These are phyloP conservation scores for Massariosphaeria phaeospora DNA, from an alignment of 495 filamentous ascomycete genomes.

Conservation along the genomic window DNA sequence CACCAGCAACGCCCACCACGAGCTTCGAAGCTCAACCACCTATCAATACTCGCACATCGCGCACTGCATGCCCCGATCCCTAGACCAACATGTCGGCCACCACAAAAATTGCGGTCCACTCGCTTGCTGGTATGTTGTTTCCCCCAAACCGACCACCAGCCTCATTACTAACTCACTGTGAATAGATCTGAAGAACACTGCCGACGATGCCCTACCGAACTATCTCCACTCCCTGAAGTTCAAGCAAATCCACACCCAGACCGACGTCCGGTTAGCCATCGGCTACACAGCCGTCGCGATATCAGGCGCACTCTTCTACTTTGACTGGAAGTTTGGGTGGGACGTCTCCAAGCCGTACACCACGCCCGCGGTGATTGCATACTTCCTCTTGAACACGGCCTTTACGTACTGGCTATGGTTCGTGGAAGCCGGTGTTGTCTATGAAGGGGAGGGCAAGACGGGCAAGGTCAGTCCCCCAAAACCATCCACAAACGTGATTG, in stretches of 20 bases:
- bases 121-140: constrained; percentile 53
- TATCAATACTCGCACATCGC: constrained; percentile 29
- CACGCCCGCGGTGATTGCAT: constrained; percentile 66
- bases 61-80: constrained; percentile 39
- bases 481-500: neutral
- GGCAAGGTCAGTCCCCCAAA: constrained; percentile 46
- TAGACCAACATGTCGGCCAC: constrained; percentile 31
- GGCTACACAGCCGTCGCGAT: constrained; percentile 80
- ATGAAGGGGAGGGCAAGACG: constrained; percentile 60
- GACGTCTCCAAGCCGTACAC: constrained; percentile 73
- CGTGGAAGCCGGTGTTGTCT: constrained; percentile 77
- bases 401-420: constrained; percentile 83
- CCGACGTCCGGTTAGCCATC: constrained; percentile 73
- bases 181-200: constrained; percentile 90
- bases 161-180: constrained; percentile 3
- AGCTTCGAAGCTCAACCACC: constrained; percentile 27
- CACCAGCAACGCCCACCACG: neutral
- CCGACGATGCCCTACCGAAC: constrained; percentile 88
- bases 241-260: constrained; percentile 69
- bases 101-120: constrained; percentile 61
- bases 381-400: constrained; percentile 71
- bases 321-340: constrained; percentile 87
- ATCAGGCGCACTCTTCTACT: constrained; percentile 75
- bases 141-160: neutral
- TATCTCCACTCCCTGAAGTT: constrained; percentile 84